Base-by-base conservation (phyloP, 805 yeast species). In the Candida ponderosae region DNA sequence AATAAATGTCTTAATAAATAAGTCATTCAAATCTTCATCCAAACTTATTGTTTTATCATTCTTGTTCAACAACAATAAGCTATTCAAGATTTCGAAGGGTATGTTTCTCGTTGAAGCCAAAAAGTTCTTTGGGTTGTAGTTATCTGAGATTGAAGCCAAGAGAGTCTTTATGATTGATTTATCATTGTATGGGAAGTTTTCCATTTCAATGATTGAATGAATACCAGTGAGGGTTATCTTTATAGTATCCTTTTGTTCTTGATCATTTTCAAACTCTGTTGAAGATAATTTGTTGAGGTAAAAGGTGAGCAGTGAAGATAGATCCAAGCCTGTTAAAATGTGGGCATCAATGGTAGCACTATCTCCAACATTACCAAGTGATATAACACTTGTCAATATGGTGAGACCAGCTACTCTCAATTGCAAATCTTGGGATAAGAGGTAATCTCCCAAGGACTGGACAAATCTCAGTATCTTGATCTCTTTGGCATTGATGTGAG, bases 71-170 rank as follows among this genome's bases (percentile, higher is more conserved):
- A 47, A 39, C 14, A 68, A 50, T 8, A 75, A 34, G 5, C 54
- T 51, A 3, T 60, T 45, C 37, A 84, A 48, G 10, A 81, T 53
- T 30, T 57, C 53, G 49, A 86, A 84, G 1, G 81, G 72, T 26
- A 60, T 63, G 51, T 68, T 75, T 43, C 97, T 67, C 2, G 76
- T 68, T 23, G 74, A 65, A 8, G 90, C 88, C 29, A 80, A 58
- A 54, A 71, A 66, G 40, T 72, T 70, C 29, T 69, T 68, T 3
- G 87, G 74, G 34, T 74, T 71, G 48, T 80, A 82, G 4, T 51
- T 51, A 8, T 60, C 58, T 10, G 40, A 47, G 26, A 71, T 47
- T 3, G 60, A 51, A 3, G 39, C 46, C 23, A 79, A 47, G 1
- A 81, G 34, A 17, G 54, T 47, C n/a, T 50, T 46, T 6, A 66